Evolutionary conservation across 176 grass and related monocot genomes (phyloP).

Genomic region (Cymbopogon citratus): DNA sequence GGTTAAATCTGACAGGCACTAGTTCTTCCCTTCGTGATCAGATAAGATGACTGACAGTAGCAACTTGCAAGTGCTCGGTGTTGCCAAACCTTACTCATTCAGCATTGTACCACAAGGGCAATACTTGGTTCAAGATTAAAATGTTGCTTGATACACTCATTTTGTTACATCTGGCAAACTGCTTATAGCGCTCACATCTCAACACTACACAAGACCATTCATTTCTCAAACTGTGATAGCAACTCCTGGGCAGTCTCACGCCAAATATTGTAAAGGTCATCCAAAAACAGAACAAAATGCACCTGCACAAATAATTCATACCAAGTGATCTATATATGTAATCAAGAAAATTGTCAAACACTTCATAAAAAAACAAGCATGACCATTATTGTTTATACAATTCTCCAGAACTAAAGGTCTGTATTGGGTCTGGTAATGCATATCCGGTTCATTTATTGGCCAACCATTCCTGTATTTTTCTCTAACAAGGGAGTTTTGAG

Average conservation of each 20-base stretch:
- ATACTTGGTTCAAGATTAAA: not conserved
- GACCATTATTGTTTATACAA: not conserved
- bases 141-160: not conserved
- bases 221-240: constrained; percentile 28
- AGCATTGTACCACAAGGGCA: not conserved
- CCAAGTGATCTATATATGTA: not conserved
- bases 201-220: not conserved
- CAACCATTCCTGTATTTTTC: not conserved
- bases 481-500: not conserved
- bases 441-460: not conserved
- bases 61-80: not conserved
- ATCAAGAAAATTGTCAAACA: not conserved
- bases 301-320: constrained; percentile 48
- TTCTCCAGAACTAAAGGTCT: not conserved
- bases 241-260: constrained; percentile 58
- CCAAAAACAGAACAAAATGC: constrained; percentile 86
- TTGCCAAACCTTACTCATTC: constrained; percentile 9
- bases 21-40: not conserved
- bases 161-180: not conserved
- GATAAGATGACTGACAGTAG: not conserved
- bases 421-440: not conserved
- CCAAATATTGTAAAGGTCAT: constrained; percentile 63
- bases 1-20: not conserved
- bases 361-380: not conserved
- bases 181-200: not conserved